Base-by-base conservation (phyloP, 805 yeast genomes). In the Cyberlindnera petersonii region DNA sequence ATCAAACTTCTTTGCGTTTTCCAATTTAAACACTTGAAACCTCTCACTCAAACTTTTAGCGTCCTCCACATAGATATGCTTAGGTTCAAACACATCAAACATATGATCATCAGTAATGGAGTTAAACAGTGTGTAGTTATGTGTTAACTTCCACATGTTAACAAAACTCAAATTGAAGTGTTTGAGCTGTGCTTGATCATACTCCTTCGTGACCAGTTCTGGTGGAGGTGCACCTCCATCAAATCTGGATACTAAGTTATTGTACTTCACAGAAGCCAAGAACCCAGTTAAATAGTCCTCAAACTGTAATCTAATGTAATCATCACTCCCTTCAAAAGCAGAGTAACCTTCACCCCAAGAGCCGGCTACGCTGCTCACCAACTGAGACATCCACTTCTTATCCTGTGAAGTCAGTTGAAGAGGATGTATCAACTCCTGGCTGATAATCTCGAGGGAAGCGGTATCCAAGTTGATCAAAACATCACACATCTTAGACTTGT, bases 211-310 rank as follows among this genome's bases (percentile, higher is more conserved):
- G 50, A 16, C 56, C 42, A 36, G 53, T 27, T 36, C 61, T 35
- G 33, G 61, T 14, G 68, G 68, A 5, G 67, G 60, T 8, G 54
- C 55, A 10, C n/a, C n/a, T n/a, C 61, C 65, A 37, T 64, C 64
- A 33, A 64, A 65, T 37, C 50, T 55, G 4, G 53, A 58, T 9
- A 74, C 49, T 52, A 81, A 86, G 35, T 71, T 77, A 48, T 74
- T 74, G 50, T 80, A 84, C 59, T 94, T 83, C 17, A 75, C 78
- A 19, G 85, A 71, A 0, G 95, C 69, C 18, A 91, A 58, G 46
- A 93, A 59, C 9, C 94, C 86, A 42, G 83, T 72, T 19, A 89
- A 61, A 55, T 93, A 93, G 53, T 89, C 97, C 56, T 93, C 98
- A 60, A 91, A 89, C 52, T 80, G 87, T 63, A 79, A 74, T 37